Percentiles rank a stretch among this genome's conserved stretches.
Conservation (phyloP, 2,329 filamentous ascomycete species). For the Camillea tinctor region DNA sequence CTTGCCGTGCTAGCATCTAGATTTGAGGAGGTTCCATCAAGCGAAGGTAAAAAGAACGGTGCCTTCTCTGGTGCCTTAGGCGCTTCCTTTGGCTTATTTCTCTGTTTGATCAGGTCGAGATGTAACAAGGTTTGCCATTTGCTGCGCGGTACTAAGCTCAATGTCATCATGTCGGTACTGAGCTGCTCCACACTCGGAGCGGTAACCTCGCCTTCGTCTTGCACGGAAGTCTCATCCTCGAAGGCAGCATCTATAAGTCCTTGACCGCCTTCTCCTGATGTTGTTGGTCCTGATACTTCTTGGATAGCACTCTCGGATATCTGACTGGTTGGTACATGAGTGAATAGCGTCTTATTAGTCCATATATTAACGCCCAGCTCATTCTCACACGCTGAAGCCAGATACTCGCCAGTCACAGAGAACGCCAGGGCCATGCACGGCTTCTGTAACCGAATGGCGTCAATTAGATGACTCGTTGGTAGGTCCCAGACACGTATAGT, state of each 20-base stretch:
- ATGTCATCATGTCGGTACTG: conserved; percentile 76
- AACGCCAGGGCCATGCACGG: conserved; percentile 84
- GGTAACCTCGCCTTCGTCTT: conserved; percentile 53
- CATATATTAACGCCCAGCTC: conserved; percentile 89
- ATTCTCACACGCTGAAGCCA: conserved; percentile 84
- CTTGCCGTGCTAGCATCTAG: conserved; percentile 28
- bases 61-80: conserved; percentile 92
- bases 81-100: conserved; percentile 90
- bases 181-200: conserved; percentile 71
- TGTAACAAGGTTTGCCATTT: conserved; percentile 94
- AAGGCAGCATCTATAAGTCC: conserved; percentile 76
- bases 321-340: conserved; percentile 80
- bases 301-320: conserved; percentile 75
- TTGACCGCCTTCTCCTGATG: conserved; percentile 78
- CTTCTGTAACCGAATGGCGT: conserved; percentile 77
- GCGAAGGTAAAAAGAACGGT: conserved; percentile 86
- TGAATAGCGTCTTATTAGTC: conserved; percentile 92
- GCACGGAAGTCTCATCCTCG: conserved; percentile 49
- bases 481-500: conserved; percentile 90
- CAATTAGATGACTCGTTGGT: conserved; percentile 91
- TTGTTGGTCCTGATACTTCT: conserved; percentile 66
- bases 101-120: conserved; percentile 85
- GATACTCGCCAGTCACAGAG: conserved; percentile 85
- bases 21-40: conserved; percentile 39
- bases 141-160: conserved; percentile 85